Evolutionary conservation across 495 filamentous ascomycete genomes (phyloP).

Genomic region (Jackrogersella minutella): DNA sequence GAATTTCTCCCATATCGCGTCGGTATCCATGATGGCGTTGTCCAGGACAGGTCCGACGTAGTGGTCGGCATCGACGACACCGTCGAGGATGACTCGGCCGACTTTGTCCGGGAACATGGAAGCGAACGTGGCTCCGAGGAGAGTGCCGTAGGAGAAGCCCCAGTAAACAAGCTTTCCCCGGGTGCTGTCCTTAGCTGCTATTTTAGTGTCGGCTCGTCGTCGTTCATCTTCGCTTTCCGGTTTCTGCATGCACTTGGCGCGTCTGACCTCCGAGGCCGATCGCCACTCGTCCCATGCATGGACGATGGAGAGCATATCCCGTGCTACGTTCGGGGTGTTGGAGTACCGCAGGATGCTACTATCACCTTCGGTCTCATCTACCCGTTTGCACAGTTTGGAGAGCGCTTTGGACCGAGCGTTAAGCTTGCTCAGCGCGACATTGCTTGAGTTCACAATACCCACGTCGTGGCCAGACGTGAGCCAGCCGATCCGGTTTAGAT

Average conservation of each 20-base stretch:
- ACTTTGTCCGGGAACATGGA: constrained; percentile 54
- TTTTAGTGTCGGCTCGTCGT: neutral
- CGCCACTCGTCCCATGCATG: constrained; percentile 49
- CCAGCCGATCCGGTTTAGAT: constrained; percentile 39
- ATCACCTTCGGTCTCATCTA: constrained; percentile 42
- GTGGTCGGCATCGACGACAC: constrained; percentile 51
- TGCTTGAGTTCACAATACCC: constrained; percentile 51
- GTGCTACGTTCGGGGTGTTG: constrained; percentile 40
- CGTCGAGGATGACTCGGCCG: constrained; percentile 52
- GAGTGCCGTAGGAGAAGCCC: constrained; percentile 69
- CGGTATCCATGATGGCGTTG: constrained; percentile 52
- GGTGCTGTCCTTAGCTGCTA: constrained; percentile 23
- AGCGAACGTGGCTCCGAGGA: constrained; percentile 62
- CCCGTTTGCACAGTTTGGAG: constrained; percentile 48
- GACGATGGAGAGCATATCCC: constrained; percentile 47
- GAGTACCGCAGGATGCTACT: constrained; percentile 46
- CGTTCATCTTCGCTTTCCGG: constrained; percentile 1
- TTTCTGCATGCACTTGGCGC: constrained; percentile 9
- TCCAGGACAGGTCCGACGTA: constrained; percentile 47
- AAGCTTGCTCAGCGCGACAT: constrained; percentile 43
- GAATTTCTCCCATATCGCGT: constrained; percentile 51
- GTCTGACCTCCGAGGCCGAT: constrained; percentile 16
- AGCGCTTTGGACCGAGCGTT: constrained; percentile 42
- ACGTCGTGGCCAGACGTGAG: constrained; percentile 20
- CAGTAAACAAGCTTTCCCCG: constrained; percentile 62